phyloP scores from a whole-genome alignment of 169 alveolate genomes.

The Babesia divergens region DNA sequence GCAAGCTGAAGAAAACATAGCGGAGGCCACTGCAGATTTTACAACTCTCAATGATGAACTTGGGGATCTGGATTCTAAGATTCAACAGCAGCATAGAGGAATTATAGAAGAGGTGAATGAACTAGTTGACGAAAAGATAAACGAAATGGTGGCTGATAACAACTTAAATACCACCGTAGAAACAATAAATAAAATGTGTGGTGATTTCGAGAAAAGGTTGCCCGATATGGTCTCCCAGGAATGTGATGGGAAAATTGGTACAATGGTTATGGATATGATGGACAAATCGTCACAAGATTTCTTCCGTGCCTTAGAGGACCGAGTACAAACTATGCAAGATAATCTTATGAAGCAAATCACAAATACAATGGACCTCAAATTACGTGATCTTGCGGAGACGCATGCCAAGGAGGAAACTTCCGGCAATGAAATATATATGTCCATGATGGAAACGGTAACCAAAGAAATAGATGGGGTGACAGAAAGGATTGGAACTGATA shows the following conservation, averaged over 20 bases:
- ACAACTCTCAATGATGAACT: not conserved
- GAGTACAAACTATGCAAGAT: constrained; percentile 3
- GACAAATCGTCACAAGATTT: constrained; percentile 31
- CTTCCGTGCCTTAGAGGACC: constrained; percentile 5
- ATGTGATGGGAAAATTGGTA: constrained; percentile 5
- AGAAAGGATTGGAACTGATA: not conserved
- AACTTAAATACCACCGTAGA: not conserved
- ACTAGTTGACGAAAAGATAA: not conserved
- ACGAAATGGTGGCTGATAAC: not conserved
- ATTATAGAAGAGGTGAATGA: constrained; percentile 7
- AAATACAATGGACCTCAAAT: constrained; percentile 12
- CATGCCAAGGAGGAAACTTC: not conserved
- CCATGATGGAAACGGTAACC: not conserved
- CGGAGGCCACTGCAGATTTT: not conserved
- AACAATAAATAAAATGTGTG: not conserved
- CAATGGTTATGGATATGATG: constrained; percentile 14
- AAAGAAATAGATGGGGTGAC: not conserved
- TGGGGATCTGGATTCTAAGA: not conserved
- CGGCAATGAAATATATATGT: not conserved
- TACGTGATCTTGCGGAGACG: constrained; percentile 13
- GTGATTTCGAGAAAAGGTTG: not conserved
- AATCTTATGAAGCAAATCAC: constrained; percentile 10
- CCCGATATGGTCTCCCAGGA: constrained; percentile 7
- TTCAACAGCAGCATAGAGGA: not conserved
- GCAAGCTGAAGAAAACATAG: not conserved